Conservation (phyloP, 2,329 filamentous ascomycete species). For the Alternaria gaisen region DNA sequence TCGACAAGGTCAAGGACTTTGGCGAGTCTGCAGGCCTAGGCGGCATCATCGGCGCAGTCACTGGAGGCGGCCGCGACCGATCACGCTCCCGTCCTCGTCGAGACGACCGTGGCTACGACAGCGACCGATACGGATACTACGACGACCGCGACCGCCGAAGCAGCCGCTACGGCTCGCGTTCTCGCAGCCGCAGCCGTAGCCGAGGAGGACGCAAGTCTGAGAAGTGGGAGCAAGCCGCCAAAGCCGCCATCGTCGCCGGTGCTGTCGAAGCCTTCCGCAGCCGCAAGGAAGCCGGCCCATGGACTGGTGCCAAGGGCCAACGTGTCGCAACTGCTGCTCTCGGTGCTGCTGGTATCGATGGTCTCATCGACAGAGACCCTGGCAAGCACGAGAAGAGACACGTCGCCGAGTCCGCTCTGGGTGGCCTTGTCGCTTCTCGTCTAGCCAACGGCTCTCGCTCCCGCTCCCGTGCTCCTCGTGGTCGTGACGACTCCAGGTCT, state of each 20-base stretch:
- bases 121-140: constrained; percentile 45
- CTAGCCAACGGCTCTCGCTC: constrained; percentile 81
- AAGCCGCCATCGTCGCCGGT: constrained; percentile 88
- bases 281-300: constrained; percentile 86
- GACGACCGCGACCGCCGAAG: constrained; percentile 40
- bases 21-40: constrained; percentile 67
- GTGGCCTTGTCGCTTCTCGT: constrained; percentile 85
- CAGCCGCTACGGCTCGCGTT: constrained; percentile 63
- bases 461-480: constrained; percentile 59
- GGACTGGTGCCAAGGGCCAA: constrained; percentile 91
- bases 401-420: constrained; percentile 85
- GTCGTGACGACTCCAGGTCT: constrained; percentile 52
- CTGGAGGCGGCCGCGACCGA: constrained; percentile 68
- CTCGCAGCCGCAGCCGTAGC: constrained; percentile 55
- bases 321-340: constrained; percentile 87
- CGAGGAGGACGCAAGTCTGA: constrained; percentile 64
- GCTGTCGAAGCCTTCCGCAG: constrained; percentile 92
- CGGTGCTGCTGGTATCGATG: constrained; percentile 86
- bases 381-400: constrained; percentile 81
- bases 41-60: constrained; percentile 60
- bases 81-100: constrained; percentile 45
- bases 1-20: constrained; percentile 65
- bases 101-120: constrained; percentile 61
- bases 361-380: constrained; percentile 72
- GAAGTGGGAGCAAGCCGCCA: constrained; percentile 77